Evolutionary conservation across 306 rosid genomes (phyloP), one percentile per base, ranked within the genome.

Genomic region (Alnus rubra): DNA sequence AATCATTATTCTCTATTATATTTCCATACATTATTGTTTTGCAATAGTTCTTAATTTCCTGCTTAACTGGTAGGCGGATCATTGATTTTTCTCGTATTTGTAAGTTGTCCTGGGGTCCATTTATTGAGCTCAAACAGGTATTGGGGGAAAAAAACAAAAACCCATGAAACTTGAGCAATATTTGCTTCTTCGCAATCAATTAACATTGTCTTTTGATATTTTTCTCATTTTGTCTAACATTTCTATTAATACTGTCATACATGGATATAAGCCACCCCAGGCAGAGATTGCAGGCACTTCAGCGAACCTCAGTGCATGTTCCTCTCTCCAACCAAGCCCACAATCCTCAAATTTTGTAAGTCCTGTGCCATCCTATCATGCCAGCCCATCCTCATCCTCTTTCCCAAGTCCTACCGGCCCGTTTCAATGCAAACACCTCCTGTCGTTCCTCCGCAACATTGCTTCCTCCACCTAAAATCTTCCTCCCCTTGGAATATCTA

Each of bases 281-380:
- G 64, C 48, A 71, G 98, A 93, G 70, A 86, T 93, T 56, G 93
- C 89, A 71, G 92, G 89, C 54, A 83, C 93, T 49, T 84, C 93
- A 23, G 71, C 88, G 0, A 92, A 92, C 75, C 88, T 92, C 65
- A 92, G 98, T 79, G 83, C 85, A 35, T 89, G 98, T 82, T 92
- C 98, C 11, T 95, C 98, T 0, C 70, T 95, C 65, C 99, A 91
- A 69, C 96, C 95, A 74, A 93, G 99, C 69, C 98, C 98, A 44
- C 98, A 91, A 30, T 93, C 98, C 1, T 95, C 99, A 4, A 86
- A 91, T 9, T 92, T 87, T 64, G 98, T 96, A 2, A 93, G 99
- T 77, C 99, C 99, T 1, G 88, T 91, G 1, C 28, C 28, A 23
- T 23, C 28, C 28, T 23, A 23, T 23, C 28, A 23, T 23, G 28